Percentiles rank a stretch among this genome's conserved stretches.
Conservation (phyloP, 2,329 filamentous ascomycete genomes). For the Xylaria sp. region DNA sequence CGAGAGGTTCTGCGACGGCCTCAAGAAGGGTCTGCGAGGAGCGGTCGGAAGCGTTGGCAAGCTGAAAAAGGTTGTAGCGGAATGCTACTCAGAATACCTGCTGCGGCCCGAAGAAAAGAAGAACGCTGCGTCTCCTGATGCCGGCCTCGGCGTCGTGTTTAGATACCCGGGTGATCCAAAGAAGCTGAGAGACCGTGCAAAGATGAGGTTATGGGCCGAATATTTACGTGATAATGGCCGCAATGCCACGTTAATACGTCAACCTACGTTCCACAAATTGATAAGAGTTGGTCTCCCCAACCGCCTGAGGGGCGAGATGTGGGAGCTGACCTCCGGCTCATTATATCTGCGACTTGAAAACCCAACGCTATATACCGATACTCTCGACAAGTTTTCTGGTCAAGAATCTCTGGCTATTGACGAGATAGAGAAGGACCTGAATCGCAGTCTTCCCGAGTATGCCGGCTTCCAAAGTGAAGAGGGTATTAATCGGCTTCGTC, state of each 20-base stretch:
- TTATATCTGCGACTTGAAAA: constrained; percentile 88
- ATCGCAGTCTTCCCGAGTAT: constrained; percentile 95
- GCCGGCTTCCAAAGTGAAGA: constrained; percentile 97
- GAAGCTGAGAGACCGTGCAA: constrained; percentile 92
- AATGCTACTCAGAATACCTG: constrained; percentile 92
- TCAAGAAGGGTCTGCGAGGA: constrained; percentile 89
- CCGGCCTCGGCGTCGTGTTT: constrained; percentile 90
- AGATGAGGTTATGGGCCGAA: constrained; percentile 97
- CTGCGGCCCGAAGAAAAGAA: constrained; percentile 73
- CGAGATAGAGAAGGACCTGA: constrained; percentile 98
- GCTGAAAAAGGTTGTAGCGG: constrained; percentile 80
- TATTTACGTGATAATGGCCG: constrained; percentile 95
- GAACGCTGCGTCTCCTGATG: constrained; percentile 79
- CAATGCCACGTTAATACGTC: constrained; percentile 89
- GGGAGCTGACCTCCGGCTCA: constrained; percentile 94
- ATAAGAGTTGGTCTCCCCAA: constrained; percentile 96
- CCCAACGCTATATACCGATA: constrained; percentile 85
- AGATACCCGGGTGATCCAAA: constrained; percentile 94
- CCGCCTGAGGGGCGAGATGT: constrained; percentile 90
- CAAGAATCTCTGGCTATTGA: constrained; percentile 94
- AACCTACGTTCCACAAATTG: constrained; percentile 97
- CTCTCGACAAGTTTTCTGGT: constrained; percentile 83
- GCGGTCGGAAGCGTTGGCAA: constrained; percentile 89
- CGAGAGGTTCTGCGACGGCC: constrained; percentile 93
- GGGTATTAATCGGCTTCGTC: constrained; percentile 87